Evolutionary conservation across 805 yeast genomes (phyloP).

Genomic region (Kodamaea leandrae): DNA sequence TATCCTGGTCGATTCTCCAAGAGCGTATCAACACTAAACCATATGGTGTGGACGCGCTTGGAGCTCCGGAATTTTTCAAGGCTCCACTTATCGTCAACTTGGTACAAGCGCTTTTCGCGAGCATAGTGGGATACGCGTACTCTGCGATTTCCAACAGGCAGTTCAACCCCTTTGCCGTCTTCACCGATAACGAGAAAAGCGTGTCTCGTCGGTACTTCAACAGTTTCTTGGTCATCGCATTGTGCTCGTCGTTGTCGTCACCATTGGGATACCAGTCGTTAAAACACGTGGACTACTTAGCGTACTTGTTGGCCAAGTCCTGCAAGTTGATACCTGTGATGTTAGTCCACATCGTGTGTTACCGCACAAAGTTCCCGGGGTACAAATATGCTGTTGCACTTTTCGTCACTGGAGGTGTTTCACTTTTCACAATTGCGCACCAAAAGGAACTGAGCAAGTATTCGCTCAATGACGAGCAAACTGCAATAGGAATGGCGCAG

Average conservation of each 20-base stretch:
- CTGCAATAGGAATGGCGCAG: conserved; percentile 56
- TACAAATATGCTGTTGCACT: conserved; percentile 78
- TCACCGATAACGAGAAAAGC: conserved; percentile 29
- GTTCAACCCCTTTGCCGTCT: conserved; percentile 27
- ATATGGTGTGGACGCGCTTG: conserved; percentile 51
- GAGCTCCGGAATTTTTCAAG: conserved; percentile 49
- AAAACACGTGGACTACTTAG: conserved; percentile 80
- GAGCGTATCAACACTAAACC: conserved; percentile 79
- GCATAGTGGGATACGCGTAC: conserved; percentile 63
- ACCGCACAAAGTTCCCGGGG: conserved; percentile 66
- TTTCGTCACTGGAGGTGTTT: conserved; percentile 80
- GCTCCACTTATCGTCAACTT: conserved; percentile 78
- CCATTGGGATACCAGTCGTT: conserved; percentile 81
- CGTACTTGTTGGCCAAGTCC: conserved; percentile 83
- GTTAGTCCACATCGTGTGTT: conserved; percentile 71
- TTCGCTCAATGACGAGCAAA: conserved; percentile 38
- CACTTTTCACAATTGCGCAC: conserved; percentile 61
- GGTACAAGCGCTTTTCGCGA: conserved; percentile 72
- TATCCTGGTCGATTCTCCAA: conserved; percentile 90
- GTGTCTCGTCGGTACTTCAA: conserved; percentile 20
- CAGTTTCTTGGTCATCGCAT: conserved; percentile 52
- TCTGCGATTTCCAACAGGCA: conserved; percentile 36
- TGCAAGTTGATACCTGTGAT: conserved; percentile 95
- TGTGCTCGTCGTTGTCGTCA: conserved; percentile 75
- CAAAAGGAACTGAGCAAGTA: conserved; percentile 19